A percentile compares a stretch with the other conserved stretches of the same genome.
Conservation (phyloP, 2,329 filamentous ascomycete genomes). For the Aspergillus cejpii region DNA sequence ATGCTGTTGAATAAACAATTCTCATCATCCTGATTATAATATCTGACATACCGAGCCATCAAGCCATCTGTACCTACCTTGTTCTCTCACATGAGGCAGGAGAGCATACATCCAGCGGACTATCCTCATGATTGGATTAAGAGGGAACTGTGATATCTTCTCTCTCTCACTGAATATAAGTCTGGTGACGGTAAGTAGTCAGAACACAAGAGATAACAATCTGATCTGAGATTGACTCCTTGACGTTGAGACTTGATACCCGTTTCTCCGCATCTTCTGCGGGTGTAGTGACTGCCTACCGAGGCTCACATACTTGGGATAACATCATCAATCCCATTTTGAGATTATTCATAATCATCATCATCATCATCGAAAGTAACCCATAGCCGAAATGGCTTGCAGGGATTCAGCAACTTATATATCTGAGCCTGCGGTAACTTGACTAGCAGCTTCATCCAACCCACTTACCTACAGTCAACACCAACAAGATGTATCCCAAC, state of each 20-base stretch:
- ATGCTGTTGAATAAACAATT: too few species aligned
- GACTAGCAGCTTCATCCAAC: not conserved
- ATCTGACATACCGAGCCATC: too few species aligned
- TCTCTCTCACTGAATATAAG: not conserved
- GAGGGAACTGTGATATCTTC: too few species aligned
- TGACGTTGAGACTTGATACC: too few species aligned
- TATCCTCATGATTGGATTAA: too few species aligned
- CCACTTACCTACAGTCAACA: not conserved
- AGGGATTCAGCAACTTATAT: not conserved
- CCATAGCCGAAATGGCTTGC: not conserved
- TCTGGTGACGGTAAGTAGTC: too few species aligned
- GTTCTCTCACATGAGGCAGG: too few species aligned
- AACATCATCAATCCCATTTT: not conserved
- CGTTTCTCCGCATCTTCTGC: not conserved
- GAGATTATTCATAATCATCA: not conserved
- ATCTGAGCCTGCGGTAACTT: not conserved
- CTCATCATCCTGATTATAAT: too few species aligned
- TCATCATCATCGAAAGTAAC: not conserved
- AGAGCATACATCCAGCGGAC: too few species aligned
- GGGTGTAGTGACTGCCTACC: too few species aligned
- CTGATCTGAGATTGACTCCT: not conserved
- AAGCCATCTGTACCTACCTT: too few species aligned
- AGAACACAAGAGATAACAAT: not conserved
- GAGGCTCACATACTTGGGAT: not conserved
- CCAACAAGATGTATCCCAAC: constrained; percentile 5